A percentile compares a stretch with the other conserved stretches of the same genome.
Evolutionary conservation across 495 filamentous ascomycete species (phyloP).

Genomic region (Penicillium psychrofluorescens): DNA sequence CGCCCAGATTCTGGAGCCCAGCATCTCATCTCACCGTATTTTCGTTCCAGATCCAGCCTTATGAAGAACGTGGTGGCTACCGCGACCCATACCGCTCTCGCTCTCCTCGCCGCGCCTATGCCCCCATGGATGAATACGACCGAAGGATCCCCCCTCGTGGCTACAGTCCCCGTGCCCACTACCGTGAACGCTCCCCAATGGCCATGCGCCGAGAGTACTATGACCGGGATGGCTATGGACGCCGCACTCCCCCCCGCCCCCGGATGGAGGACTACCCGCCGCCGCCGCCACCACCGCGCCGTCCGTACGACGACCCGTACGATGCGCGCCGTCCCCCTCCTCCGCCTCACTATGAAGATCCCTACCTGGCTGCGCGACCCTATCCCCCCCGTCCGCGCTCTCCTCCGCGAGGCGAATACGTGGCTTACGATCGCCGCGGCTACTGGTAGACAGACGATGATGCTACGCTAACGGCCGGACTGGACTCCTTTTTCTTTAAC

Average conservation of each 20-base stretch:
- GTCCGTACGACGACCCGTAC: conserved; percentile 47
- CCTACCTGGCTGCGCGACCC: conserved; percentile 34
- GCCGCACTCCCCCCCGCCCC: conserved; percentile 63
- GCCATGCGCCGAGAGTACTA: conserved; percentile 82
- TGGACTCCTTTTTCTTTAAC: conserved; percentile 1
- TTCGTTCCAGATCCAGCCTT: conserved; percentile 41
- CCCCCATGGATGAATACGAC: conserved; percentile 65
- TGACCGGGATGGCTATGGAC: conserved; percentile 62
- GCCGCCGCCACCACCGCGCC: conserved; percentile 28
- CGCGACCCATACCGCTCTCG: conserved; percentile 70
- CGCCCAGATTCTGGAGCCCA: neutral
- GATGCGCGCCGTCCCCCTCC: conserved; percentile 36
- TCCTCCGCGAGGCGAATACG: conserved; percentile 36
- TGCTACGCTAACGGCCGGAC: neutral
- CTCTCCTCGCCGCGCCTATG: conserved; percentile 63
- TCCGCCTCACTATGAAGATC: conserved; percentile 40
- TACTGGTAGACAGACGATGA: conserved; percentile 30
- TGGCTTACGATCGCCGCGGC: conserved; percentile 36
- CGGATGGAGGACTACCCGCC: conserved; percentile 65
- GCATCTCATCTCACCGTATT: conserved; percentile 23
- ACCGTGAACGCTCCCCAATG: conserved; percentile 72
- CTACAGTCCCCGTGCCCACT: conserved; percentile 78
- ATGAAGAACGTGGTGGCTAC: conserved; percentile 52
- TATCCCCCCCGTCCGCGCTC: conserved; percentile 36
- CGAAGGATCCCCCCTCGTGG: conserved; percentile 73